These are phyloP conservation scores for Calonectria crousiana DNA, from an alignment of 2,329 filamentous ascomycete species.

Conservation along the genomic window DNA sequence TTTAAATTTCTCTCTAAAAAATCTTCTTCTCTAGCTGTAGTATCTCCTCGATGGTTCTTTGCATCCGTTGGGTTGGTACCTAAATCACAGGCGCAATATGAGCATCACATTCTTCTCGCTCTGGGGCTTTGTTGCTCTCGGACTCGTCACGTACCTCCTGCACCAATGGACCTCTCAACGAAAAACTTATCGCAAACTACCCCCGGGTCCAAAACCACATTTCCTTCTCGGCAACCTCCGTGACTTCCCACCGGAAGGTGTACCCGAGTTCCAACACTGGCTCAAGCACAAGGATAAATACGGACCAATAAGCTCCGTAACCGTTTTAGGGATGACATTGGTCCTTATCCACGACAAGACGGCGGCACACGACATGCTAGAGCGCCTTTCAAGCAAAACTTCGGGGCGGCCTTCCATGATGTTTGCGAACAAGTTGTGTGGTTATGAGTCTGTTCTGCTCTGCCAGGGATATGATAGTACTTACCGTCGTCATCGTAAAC, in stretches of 20 bases:
- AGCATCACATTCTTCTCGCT: background rate
- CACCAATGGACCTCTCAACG: background rate
- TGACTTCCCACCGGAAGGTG: background rate
- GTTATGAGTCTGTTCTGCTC: background rate
- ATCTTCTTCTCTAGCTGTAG: too few relatives aligned
- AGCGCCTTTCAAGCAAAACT: background rate
- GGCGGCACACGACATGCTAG: background rate
- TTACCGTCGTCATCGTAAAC: background rate
- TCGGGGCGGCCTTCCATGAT: background rate
- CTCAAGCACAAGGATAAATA: background rate
- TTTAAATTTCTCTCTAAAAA: too few relatives aligned
- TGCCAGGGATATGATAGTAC: background rate
- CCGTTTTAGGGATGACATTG: background rate
- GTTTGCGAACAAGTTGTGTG: background rate
- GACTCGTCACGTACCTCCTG: background rate
- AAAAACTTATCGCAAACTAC: background rate
- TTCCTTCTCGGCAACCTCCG: background rate
- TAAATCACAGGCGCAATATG: too few relatives aligned
- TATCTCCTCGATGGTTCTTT: too few relatives aligned
- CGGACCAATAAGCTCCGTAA: background rate
- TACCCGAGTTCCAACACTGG: background rate
- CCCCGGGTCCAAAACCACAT: background rate
- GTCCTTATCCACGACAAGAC: background rate
- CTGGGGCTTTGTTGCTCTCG: background rate
- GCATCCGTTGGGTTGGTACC: too few relatives aligned